A percentile compares a stretch with the other conserved stretches of the same genome.
phyloP scores from a whole-genome alignment of 306 rosid genomes.

The Rubus parviflorus region DNA sequence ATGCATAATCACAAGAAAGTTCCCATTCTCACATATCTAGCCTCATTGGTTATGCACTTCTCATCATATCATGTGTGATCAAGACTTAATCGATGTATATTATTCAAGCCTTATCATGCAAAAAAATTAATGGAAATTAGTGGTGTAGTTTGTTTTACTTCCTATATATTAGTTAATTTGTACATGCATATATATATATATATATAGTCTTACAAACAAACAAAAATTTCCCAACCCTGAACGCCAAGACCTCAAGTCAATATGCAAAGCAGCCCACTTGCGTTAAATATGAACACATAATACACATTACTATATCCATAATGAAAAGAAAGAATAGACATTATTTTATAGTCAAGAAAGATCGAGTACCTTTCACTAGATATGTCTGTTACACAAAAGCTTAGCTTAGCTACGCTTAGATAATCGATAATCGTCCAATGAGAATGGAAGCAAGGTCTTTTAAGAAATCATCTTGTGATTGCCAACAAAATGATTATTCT shows the following conservation, averaged over 20 bases:
- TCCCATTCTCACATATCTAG: background rate
- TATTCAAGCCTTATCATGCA: background rate
- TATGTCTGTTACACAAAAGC: slow-evolving; percentile 34
- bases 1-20: no score
- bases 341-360: background rate
- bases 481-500: slow-evolving; percentile 28
- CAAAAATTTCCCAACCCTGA: background rate
- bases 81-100: background rate
- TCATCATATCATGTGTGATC: background rate
- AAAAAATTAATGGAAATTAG: background rate
- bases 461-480: slow-evolving; percentile 32
- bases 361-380: slow-evolving; percentile 31
- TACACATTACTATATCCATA: background rate
- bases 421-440: slow-evolving; percentile 20
- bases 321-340: background rate
- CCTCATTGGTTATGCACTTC: background rate
- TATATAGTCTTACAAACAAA: background rate
- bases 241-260: slow-evolving; percentile 3
- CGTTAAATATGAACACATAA: background rate
- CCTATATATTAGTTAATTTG: background rate
- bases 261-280: background rate
- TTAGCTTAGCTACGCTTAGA: background rate
- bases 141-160: background rate
- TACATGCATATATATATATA: background rate
- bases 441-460: slow-evolving; percentile 15